These are phyloP conservation scores for Phytophthora citrophthora DNA, from an alignment of 352 stramenopile genomes.

Conservation along the genomic window DNA sequence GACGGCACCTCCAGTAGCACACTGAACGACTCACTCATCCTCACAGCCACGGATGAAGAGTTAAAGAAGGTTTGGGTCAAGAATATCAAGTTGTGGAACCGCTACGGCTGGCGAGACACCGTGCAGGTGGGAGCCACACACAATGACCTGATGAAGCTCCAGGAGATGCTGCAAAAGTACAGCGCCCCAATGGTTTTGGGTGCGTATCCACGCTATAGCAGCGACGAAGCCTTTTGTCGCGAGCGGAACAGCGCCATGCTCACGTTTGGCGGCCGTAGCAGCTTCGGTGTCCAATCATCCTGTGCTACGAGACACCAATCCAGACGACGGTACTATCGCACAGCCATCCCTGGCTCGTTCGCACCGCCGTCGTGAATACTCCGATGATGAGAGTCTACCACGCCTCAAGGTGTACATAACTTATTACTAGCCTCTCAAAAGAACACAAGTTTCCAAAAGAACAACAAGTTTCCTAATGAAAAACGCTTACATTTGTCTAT, in stretches of 20 bases:
- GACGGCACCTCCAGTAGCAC: constrained; percentile 41
- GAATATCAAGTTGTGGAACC: constrained; percentile 69
- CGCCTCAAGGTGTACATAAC: constrained; percentile 34
- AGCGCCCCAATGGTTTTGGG: constrained; percentile 2
- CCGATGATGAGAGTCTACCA: constrained; percentile 5
- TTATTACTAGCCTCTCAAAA: constrained; percentile 30
- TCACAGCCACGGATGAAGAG: constrained; percentile 51
- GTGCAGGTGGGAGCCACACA: constrained; percentile 46
- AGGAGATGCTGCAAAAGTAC: constrained; percentile 33
- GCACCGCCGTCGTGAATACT: constrained; percentile 35
- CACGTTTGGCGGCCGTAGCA: constrained; percentile 23
- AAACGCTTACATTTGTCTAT: constrained; percentile 28
- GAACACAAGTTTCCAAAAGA: constrained; percentile 2
- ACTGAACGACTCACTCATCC: constrained; percentile 54
- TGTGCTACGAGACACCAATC: constrained; percentile 32
- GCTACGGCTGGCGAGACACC: constrained; percentile 72
- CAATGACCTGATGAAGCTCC: constrained; percentile 47
- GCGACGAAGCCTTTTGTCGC: constrained; percentile 28
- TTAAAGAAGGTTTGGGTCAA: constrained; percentile 71
- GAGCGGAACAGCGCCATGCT: constrained; percentile 32
- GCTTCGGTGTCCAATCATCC: constrained; percentile 16
- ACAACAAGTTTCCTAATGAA: constrained; percentile 1
- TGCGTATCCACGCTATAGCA: constrained; percentile 29
- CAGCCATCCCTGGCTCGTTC: constrained; percentile 34
- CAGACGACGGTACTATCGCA: constrained; percentile 63